Conservation (phyloP, 2,329 filamentous ascomycete species). For the Hymenoscyphus repandus region DNA sequence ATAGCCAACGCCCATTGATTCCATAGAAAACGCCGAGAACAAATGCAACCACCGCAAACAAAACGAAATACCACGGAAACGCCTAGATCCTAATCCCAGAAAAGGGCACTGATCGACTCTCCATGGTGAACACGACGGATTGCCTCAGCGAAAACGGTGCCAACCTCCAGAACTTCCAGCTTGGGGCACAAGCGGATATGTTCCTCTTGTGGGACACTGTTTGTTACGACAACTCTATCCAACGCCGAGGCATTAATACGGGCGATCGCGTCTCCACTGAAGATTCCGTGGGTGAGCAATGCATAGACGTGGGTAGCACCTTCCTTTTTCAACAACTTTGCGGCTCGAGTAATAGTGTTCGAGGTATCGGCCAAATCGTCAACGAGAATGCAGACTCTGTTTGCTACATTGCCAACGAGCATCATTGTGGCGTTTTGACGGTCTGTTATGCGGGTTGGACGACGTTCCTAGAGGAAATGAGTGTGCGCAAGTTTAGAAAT, state of each 20-base stretch:
- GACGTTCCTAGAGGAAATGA: conserved; percentile 62
- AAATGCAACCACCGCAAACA: conserved; percentile 13
- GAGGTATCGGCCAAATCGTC: conserved; percentile 95
- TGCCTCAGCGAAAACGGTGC: conserved; percentile 88
- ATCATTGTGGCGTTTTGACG: conserved; percentile 93
- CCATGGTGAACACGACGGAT: conserved; percentile 96
- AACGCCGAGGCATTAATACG: conserved; percentile 89
- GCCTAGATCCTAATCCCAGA: conserved; percentile 54
- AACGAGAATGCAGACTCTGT: conserved; percentile 80
- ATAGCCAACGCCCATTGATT: conserved; percentile 18
- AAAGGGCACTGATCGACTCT: conserved; percentile 94
- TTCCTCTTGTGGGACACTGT: conserved; percentile 85
- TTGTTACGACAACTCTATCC: conserved; percentile 92
- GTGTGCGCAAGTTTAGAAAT: conserved; percentile 30
- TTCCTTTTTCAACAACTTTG: conserved; percentile 94
- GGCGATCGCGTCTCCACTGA: conserved; percentile 91
- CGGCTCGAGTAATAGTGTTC: conserved; percentile 93
- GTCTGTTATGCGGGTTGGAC: conserved; percentile 81
- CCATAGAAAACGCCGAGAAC: conserved; percentile 19
- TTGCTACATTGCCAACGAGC: conserved; percentile 80
- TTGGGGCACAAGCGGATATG: conserved; percentile 76
- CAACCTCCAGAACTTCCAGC: conserved; percentile 86
- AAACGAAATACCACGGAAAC: conserved; percentile 9
- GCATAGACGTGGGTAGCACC: conserved; percentile 89
- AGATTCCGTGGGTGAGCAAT: conserved; percentile 87